phyloP scores from a whole-genome alignment of 306 rosid species.

The Ammopiptanthus mongolicus region DNA sequence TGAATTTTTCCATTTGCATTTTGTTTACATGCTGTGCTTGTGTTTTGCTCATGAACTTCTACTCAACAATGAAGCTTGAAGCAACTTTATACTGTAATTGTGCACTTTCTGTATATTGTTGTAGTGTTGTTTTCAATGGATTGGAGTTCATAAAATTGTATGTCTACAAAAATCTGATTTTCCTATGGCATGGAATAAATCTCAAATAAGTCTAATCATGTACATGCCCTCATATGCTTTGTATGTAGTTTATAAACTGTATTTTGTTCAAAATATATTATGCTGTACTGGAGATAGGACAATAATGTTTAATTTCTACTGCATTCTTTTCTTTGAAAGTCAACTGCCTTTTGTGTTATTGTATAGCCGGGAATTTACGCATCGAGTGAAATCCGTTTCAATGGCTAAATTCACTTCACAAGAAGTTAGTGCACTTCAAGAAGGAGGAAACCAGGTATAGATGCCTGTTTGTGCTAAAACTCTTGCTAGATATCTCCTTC shows the following conservation, averaged over 20 bases:
- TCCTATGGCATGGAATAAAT: slow-evolving; percentile 5
- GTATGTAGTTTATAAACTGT: not conserved
- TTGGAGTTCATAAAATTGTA: slow-evolving; percentile 13
- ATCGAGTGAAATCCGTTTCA: slow-evolving; percentile 87
- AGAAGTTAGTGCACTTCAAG: slow-evolving; percentile 93
- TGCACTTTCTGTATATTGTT: not conserved
- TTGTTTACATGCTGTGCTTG: slow-evolving; percentile 1
- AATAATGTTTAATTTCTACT: not conserved
- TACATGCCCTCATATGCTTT: not conserved
- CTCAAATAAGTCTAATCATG: not conserved
- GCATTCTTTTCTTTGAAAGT: slow-evolving; percentile 12
- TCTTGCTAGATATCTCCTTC: slow-evolving; percentile 5
- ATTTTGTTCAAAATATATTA: slow-evolving; percentile 10
- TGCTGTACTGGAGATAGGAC: not conserved
- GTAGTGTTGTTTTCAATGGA: not conserved
- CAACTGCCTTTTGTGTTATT: slow-evolving; percentile 16
- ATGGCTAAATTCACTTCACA: slow-evolving; percentile 96
- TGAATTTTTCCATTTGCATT: slow-evolving; percentile 3
- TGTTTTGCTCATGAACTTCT: not conserved
- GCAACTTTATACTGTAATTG: not conserved
- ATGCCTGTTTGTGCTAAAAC: slow-evolving; percentile 16
- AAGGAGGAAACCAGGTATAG: slow-evolving; percentile 90
- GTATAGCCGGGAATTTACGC: slow-evolving; percentile 93
- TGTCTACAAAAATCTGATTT: not conserved
- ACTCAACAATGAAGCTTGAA: not conserved